A percentile compares a stretch with the other conserved stretches of the same genome.
Evolutionary conservation across 179 eudicot species (phyloP).

Genomic region (Camellia oleifera): DNA sequence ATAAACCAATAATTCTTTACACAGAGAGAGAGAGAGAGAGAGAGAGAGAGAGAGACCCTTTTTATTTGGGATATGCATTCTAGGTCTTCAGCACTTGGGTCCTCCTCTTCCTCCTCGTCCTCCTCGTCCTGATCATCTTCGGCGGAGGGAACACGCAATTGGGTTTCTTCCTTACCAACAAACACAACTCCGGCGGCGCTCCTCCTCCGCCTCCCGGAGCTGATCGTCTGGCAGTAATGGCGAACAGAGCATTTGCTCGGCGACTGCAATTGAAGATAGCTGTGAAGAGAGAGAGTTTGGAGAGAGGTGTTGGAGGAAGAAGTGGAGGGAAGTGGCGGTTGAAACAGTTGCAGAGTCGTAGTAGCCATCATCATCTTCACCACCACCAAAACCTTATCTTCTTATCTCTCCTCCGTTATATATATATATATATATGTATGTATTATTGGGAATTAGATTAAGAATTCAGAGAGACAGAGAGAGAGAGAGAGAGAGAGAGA

Average conservation of each 20-base stretch:
- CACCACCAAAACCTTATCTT: neutral
- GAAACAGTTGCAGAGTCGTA: conserved; percentile 17
- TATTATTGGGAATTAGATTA: too few relatives aligned
- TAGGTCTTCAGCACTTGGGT: conserved; percentile 64
- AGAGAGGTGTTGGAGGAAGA: conserved; percentile 12
- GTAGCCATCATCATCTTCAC: neutral
- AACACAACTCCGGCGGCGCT: conserved; percentile 24
- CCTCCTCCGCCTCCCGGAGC: conserved; percentile 16
- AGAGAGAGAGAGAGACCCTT: conserved; percentile 31
- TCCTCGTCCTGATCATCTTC: conserved; percentile 23
- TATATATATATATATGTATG: too few relatives aligned
- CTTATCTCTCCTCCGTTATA: neutral
- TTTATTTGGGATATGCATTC: conserved; percentile 61
- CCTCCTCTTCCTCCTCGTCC: conserved; percentile 16
- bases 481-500: too few relatives aligned
- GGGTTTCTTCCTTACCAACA: conserved; percentile 32
- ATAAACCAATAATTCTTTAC: neutral
- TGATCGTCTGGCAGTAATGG: neutral
- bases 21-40: neutral
- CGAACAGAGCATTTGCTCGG: neutral
- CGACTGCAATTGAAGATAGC: neutral
- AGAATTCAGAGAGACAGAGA: too few relatives aligned
- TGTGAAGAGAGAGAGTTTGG: conserved; percentile 10
- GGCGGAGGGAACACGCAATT: conserved; percentile 17
- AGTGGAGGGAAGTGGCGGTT: conserved; percentile 11